Evolutionary conservation across 179 eudicot genomes (phyloP).

Genomic region (Beta corolliflora): DNA sequence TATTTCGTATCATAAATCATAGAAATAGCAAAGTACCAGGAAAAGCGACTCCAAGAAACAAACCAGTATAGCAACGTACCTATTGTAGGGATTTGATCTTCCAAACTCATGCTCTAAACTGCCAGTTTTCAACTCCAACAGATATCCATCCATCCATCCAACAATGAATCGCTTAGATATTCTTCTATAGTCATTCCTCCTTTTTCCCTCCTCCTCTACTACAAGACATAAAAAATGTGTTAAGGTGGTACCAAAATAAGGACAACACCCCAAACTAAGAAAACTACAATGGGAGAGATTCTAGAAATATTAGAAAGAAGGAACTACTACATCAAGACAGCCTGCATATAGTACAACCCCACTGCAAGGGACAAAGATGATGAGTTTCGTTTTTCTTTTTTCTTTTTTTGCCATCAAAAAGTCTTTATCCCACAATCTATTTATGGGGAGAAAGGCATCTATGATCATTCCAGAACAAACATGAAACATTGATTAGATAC

Average conservation of each 20-base stretch:
- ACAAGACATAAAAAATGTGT: constrained; percentile 11
- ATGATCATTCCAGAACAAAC: background rate
- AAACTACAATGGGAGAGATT: background rate
- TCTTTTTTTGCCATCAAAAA: background rate
- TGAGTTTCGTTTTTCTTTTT: background rate
- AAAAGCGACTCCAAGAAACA: constrained; percentile 15
- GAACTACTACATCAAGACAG: background rate
- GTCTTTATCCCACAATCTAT: background rate
- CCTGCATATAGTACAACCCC: background rate
- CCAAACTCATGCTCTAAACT: constrained; percentile 44
- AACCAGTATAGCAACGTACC: constrained; percentile 29
- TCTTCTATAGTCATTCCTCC: constrained; percentile 22
- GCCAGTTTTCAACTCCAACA: constrained; percentile 20
- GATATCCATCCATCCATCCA: constrained; percentile 33
- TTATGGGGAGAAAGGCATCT: background rate
- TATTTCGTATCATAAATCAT: background rate
- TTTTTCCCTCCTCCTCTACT: constrained; percentile 14
- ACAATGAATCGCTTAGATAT: constrained; percentile 19
- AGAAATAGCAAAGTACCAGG: constrained; percentile 11
- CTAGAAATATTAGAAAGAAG: constrained; percentile 10
- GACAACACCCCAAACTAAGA: constrained; percentile 5
- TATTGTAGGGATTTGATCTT: constrained; percentile 42
- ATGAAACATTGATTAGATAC: background rate
- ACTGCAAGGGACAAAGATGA: background rate
- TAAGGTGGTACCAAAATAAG: constrained; percentile 8